These are phyloP conservation scores for Kwoniella dendrophila DNA, from an alignment of 768 basidiomycete species.

Conservation along the genomic window DNA sequence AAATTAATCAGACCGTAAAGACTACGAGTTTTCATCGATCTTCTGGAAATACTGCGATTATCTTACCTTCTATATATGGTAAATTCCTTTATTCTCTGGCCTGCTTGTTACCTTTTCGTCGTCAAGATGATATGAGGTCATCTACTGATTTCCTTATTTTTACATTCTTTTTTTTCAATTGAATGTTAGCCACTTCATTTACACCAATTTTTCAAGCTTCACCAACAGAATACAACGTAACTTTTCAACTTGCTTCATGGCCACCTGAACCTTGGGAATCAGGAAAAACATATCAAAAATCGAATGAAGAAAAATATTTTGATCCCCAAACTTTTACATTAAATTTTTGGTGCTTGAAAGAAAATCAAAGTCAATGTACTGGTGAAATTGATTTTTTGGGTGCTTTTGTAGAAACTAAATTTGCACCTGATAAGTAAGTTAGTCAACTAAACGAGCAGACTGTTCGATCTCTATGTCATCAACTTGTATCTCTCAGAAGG, in stretches of 20 bases:
- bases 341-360: constrained; percentile 5
- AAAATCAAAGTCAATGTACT: constrained; percentile 2
- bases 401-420: constrained; percentile 20
- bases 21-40: constrained; percentile 11
- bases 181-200: constrained; percentile 13
- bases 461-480: no score
- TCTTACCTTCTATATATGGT: constrained; percentile 23
- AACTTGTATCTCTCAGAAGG: no score
- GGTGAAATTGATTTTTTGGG: constrained; percentile 16
- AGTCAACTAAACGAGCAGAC: background rate
- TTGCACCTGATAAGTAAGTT: constrained; percentile 27
- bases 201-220: constrained; percentile 11
- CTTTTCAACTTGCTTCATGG: background rate
- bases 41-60: constrained; percentile 4
- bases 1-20: background rate
- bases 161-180: background rate
- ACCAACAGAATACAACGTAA: constrained; percentile 4
- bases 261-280: constrained; percentile 5
- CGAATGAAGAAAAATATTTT: constrained; percentile 6
- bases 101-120: background rate
- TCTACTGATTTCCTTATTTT: no score
- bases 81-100: background rate
- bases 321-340: constrained; percentile 18
- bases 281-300: constrained; percentile 6
- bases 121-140: no score